Conservation (phyloP, 2,329 filamentous ascomycete genomes). For the Colletotrichum lindemuthianum region DNA sequence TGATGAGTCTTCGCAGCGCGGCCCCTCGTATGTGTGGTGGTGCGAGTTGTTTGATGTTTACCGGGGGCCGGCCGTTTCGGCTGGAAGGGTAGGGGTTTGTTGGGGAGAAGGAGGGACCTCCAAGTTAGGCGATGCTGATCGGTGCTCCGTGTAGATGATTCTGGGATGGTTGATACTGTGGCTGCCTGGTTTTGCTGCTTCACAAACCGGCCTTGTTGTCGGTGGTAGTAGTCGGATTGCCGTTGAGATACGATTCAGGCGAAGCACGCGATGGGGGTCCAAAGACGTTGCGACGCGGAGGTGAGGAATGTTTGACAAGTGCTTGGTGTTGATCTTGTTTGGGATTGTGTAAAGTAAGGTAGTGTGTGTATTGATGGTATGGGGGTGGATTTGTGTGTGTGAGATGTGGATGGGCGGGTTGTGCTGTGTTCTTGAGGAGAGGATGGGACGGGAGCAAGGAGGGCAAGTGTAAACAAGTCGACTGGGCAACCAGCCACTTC, state of each 20-base stretch:
- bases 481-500: slow-evolving; percentile 39
- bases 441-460: slow-evolving; percentile 30
- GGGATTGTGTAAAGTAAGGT: slow-evolving; percentile 22
- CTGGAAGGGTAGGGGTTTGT: slow-evolving; percentile 20
- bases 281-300: slow-evolving; percentile 25
- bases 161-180: neutral
- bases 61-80: slow-evolving; percentile 22
- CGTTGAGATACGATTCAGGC: slow-evolving; percentile 22
- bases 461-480: slow-evolving; percentile 41
- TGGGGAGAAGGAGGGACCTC: slow-evolving; percentile 16
- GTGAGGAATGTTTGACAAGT: slow-evolving; percentile 34
- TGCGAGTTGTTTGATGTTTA: slow-evolving; percentile 10
- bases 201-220: neutral
- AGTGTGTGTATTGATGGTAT: slow-evolving; percentile 3
- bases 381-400: slow-evolving; percentile 34
- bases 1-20: slow-evolving; percentile 26
- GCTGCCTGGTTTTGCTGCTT: slow-evolving; percentile 6
- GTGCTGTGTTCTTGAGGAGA: slow-evolving; percentile 36
- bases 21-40: slow-evolving; percentile 22
- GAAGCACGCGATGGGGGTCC: slow-evolving; percentile 19
- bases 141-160: slow-evolving; percentile 22
- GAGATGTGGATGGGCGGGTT: slow-evolving; percentile 36
- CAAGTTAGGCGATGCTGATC: slow-evolving; percentile 33
- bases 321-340: slow-evolving; percentile 12
- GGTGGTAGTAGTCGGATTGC: slow-evolving; percentile 16